Base-by-base conservation (phyloP, 805 yeast genomes). In the Lipomyces spencermartinsiae region DNA sequence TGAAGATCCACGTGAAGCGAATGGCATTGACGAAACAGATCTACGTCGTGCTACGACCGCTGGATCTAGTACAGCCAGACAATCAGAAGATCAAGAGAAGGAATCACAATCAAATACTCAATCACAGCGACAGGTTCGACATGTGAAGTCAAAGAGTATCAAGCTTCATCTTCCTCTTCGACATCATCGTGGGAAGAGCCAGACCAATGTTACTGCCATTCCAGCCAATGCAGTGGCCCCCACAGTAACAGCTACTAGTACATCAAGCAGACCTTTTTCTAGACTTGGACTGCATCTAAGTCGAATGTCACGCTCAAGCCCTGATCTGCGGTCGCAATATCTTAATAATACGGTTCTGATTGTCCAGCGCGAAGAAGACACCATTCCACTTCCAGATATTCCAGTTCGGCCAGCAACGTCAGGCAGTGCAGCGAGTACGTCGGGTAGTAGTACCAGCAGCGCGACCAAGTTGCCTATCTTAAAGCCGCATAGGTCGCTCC, bases 301-400 rank as follows among this genome's bases (percentile, higher is more conserved):
- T 53, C 58, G 63, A 19, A 29, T 49, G 58, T 62, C 69, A 6
- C 66, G 62, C 33, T 66, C 69, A n/a, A 54, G 67, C 25, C 69
- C 69, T 5, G 69, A 66, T 57, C 57, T 66, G 31, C 63, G 61
- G 16, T 57, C 69, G 3, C 62, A 62, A 12, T 62, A 34, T 63
- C 43, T 58, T n/a, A 51, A 37, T 19, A 37, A 46, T n/a, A 25
- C 65, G 12, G 33, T 14, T 14, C 61, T 25, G 29, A 3, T 25
- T 25, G 29, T 19, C 19, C 58, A 12, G 58, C 25, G 9, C 4
- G 34, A 14, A 12, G 43, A n/a, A 12, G 29, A 33, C 31, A 22
- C n/a, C n/a, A 5, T 35, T 6, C 49, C 63, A 8, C 39, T 46
- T 4, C 56, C 56, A 6, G 33, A 37, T 19, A 34, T 43, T 19